These are phyloP conservation scores for Cercis canadensis DNA, from an alignment of 306 rosid genomes.

Conservation along the genomic window DNA sequence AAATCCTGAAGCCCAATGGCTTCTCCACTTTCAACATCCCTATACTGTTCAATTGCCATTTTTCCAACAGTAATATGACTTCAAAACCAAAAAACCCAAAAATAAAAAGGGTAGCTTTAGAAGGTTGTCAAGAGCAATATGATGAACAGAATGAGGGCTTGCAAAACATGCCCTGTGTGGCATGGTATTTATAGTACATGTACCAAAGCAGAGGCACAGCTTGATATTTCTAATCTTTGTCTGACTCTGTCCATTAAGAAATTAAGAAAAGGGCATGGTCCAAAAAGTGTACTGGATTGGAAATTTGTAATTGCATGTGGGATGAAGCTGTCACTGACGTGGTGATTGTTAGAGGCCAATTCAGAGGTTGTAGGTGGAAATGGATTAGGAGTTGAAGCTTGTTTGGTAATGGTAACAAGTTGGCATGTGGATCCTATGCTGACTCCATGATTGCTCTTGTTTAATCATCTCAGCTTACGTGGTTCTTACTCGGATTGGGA, in stretches of 20 bases:
- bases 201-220: not conserved
- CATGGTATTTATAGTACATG: conserved; percentile 36
- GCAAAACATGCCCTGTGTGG: conserved; percentile 29
- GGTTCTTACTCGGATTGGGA: conserved; percentile 45
- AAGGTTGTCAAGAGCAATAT: not conserved
- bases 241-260: conserved; percentile 13
- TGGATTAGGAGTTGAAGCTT: not conserved
- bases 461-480: conserved; percentile 40
- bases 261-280: conserved; percentile 5
- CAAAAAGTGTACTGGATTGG: not conserved
- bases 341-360: conserved; percentile 21
- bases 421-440: conserved; percentile 11
- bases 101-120: too few species aligned
- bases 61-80: not conserved
- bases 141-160: conserved; percentile 6
- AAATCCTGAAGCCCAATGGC: conserved; percentile 37
- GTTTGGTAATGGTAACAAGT: conserved; percentile 11
- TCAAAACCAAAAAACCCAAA: not conserved
- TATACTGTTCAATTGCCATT: conserved; percentile 61
- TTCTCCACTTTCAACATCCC: conserved; percentile 60
- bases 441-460: not conserved
- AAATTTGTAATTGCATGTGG: conserved; percentile 14
- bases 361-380: not conserved
- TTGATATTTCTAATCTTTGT: conserved; percentile 27
- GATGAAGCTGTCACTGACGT: conserved; percentile 52